Evolutionary conservation across 2,329 filamentous ascomycete species (phyloP).

Genomic region (Paraphoma chrysanthemicola): DNA sequence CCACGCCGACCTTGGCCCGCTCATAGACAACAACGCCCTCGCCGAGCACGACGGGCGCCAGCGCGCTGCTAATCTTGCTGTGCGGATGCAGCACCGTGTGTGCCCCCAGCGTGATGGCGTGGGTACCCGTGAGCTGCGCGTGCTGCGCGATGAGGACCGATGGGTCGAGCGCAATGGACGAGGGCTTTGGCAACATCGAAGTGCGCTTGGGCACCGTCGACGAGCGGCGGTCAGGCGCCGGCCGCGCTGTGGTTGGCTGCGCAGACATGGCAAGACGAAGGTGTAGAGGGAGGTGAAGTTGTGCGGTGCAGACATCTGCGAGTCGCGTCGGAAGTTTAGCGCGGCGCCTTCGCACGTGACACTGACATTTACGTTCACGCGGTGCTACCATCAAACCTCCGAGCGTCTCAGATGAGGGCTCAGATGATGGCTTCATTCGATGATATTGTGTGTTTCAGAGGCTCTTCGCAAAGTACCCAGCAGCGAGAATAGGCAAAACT

Average conservation of each 20-base stretch:
- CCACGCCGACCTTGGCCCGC: constrained; percentile 53
- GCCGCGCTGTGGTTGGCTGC: constrained; percentile 24
- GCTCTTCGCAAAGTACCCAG: not conserved
- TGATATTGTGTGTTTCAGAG: not conserved
- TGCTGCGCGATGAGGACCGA: constrained; percentile 57
- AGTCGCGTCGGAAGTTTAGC: not conserved
- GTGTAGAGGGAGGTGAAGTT: not conserved
- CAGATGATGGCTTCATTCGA: too few species aligned
- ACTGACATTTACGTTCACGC: not conserved
- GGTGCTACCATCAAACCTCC: too few species aligned
- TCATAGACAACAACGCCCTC: constrained; percentile 78
- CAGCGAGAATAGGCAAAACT: too few species aligned
- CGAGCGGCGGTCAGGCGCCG: constrained; percentile 32
- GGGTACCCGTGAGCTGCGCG: constrained; percentile 67
- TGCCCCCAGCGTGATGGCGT: constrained; percentile 79
- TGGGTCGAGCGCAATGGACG: constrained; percentile 52
- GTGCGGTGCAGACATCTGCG: not conserved
- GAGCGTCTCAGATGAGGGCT: too few species aligned
- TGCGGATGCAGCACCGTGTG: constrained; percentile 88
- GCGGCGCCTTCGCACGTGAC: not conserved
- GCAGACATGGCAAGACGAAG: constrained; percentile 23
- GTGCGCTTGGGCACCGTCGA: constrained; percentile 44
- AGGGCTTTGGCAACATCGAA: constrained; percentile 48
- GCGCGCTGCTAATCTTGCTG: constrained; percentile 57
- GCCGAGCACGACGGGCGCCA: constrained; percentile 53